phyloP scores from a whole-genome alignment of 2,329 filamentous ascomycete species.

The Cladosporium austrohemisphaericum region DNA sequence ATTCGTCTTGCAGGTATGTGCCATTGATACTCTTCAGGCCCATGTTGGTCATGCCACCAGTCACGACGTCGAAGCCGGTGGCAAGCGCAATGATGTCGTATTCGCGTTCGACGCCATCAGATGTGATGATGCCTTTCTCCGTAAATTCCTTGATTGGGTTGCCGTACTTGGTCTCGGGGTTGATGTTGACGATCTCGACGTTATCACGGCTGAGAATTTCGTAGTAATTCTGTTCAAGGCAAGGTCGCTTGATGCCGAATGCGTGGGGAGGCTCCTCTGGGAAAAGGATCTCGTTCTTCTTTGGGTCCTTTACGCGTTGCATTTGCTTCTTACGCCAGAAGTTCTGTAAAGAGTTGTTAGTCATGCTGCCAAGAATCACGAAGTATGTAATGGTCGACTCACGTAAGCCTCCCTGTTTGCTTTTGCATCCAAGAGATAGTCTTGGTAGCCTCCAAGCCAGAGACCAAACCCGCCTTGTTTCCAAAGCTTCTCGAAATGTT shows the following conservation, averaged over 20 bases:
- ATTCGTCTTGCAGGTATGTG: conserved; percentile 35
- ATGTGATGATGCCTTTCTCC: conserved; percentile 42
- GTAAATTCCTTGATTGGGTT: conserved; percentile 42
- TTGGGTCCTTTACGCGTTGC: conserved; percentile 40
- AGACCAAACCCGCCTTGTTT: conserved; percentile 31
- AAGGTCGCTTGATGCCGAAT: conserved; percentile 47
- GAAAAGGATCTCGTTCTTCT: conserved; percentile 46
- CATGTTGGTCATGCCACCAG: conserved; percentile 45
- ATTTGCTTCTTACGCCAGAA: conserved; percentile 46
- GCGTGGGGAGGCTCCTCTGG: conserved; percentile 43
- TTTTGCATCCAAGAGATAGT: conserved; percentile 36
- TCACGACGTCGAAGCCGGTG: conserved; percentile 47
- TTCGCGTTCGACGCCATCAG: conserved; percentile 32
- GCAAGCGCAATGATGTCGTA: conserved; percentile 47
- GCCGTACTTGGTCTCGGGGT: conserved; percentile 24
- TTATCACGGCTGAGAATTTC: conserved; percentile 43
- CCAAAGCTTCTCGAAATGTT: conserved; percentile 42
- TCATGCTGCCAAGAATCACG: no score
- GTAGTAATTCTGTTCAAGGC: conserved; percentile 47
- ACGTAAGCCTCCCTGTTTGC: conserved; percentile 44
- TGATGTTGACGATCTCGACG: conserved; percentile 43
- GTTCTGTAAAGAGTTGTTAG: no score
- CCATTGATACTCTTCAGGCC: conserved; percentile 39
- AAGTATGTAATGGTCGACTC: not conserved
- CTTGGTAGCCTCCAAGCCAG: conserved; percentile 30